A percentile compares a stretch with the other conserved stretches of the same genome.
These are phyloP conservation scores for Lithocarpus polystachyus DNA, from an alignment of 306 rosid species.

Conservation along the genomic window DNA sequence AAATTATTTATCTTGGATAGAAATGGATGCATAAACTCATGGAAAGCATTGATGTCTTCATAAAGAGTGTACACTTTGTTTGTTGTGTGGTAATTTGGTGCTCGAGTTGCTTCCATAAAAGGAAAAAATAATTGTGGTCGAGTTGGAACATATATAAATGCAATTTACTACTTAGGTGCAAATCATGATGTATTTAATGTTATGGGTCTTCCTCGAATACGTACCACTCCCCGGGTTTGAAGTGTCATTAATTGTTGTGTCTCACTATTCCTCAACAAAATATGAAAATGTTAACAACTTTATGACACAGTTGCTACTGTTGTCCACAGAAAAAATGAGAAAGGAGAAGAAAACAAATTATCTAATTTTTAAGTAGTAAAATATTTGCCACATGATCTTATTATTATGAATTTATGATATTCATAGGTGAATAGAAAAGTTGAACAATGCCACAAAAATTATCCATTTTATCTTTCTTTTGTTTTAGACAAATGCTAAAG, in stretches of 20 bases:
- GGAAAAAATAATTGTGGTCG: background rate
- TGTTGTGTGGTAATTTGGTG: background rate
- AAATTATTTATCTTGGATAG: no score
- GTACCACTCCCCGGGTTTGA: background rate
- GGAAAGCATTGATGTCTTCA: background rate
- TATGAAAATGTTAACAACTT: background rate
- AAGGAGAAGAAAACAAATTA: background rate
- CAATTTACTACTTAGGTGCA: background rate
- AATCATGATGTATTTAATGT: background rate
- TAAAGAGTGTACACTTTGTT: background rate
- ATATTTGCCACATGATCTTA: no score
- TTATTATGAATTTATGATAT: no score
- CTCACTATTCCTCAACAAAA: background rate
- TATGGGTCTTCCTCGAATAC: background rate
- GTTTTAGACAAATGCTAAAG: no score
- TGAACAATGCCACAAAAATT: no score
- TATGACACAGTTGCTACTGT: background rate
- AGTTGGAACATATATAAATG: background rate
- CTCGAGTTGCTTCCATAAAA: background rate
- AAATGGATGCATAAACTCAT: background rate
- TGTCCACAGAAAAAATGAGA: background rate
- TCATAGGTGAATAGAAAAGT: no score
- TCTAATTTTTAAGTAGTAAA: background rate
- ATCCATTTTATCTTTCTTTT: no score
- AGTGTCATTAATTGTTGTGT: background rate